Conservation (phyloP, 1,284 basidiomycete genomes). For the Microstroma glucosiphilum region DNA sequence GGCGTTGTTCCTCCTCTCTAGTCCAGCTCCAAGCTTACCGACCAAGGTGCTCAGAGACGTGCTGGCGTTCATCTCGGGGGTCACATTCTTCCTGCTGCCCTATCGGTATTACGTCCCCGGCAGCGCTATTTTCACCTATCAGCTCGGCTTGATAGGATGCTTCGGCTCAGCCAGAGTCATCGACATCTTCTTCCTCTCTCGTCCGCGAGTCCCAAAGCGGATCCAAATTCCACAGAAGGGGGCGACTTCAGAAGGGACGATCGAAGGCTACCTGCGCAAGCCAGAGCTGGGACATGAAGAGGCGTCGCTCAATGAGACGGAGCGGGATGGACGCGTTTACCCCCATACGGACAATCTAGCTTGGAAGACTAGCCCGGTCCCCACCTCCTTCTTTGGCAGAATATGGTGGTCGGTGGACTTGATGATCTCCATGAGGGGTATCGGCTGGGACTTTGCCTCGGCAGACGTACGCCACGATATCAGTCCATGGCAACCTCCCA, state of each 20-base stretch:
- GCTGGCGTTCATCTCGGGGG: conserved; percentile 17
- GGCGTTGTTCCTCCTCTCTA: conserved; percentile 25
- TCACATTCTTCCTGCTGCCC: conserved; percentile 24
- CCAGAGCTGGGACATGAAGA: neutral
- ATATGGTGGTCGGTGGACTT: conserved; percentile 32
- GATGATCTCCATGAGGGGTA: conserved; percentile 35
- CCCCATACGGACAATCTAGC: neutral
- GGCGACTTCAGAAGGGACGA: too few species aligned
- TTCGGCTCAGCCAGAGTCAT: conserved; percentile 25
- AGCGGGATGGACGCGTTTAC: neutral
- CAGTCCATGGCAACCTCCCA: conserved; percentile 31
- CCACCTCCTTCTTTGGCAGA: neutral
- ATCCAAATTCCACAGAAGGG: conserved; percentile 16
- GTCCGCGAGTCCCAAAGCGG: conserved; percentile 23
- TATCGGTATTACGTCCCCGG: conserved; percentile 27
- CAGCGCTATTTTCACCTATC: conserved; percentile 28
- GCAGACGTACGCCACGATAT: conserved; percentile 30
- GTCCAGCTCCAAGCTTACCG: conserved; percentile 13
- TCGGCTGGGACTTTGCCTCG: conserved; percentile 33
- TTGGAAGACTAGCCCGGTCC: neutral
- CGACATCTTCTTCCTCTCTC: conserved; percentile 31
- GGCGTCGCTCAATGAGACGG: neutral
- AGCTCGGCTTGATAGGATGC: conserved; percentile 26
- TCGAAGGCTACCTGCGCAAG: neutral
- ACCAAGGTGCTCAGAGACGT: conserved; percentile 7